These are phyloP conservation scores for Solanum chmielewskii DNA, from an alignment of 257 asterid genomes.

Conservation along the genomic window DNA sequence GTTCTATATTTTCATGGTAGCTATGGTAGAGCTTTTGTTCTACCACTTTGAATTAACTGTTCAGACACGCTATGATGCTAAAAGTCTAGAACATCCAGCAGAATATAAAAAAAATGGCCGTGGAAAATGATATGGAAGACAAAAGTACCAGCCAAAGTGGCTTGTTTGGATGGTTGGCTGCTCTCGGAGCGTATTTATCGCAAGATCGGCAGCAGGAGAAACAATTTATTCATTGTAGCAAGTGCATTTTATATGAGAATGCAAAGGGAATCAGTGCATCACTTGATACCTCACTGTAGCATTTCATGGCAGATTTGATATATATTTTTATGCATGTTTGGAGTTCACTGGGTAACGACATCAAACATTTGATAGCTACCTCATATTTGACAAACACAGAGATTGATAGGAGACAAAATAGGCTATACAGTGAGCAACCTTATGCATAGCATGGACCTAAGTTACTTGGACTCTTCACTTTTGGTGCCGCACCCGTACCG, in stretches of 20 bases:
- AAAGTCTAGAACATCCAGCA: not conserved
- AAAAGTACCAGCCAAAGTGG: not conserved
- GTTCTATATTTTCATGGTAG: not conserved
- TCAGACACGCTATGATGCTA: not conserved
- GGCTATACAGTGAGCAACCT: not conserved
- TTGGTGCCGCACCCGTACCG: not conserved
- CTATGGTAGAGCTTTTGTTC: not conserved
- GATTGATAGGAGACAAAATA: not conserved
- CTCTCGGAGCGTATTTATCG: not conserved
- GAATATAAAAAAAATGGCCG: not conserved
- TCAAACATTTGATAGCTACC: not conserved
- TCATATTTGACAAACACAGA: not conserved
- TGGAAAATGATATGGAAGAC: not conserved
- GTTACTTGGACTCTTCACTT: not conserved
- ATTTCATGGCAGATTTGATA: not conserved
- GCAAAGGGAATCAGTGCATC: not conserved
- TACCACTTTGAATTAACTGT: not conserved
- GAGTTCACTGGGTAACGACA: not conserved
- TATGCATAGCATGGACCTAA: not conserved
- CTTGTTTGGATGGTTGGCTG: not conserved
- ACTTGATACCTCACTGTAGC: not conserved
- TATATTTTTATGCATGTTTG: not conserved
- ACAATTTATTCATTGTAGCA: not conserved
- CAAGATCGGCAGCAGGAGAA: not conserved
- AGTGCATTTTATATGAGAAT: not conserved